Base-by-base conservation (phyloP, 768 basidiomycete species). In the Tephrocybe sp. region DNA sequence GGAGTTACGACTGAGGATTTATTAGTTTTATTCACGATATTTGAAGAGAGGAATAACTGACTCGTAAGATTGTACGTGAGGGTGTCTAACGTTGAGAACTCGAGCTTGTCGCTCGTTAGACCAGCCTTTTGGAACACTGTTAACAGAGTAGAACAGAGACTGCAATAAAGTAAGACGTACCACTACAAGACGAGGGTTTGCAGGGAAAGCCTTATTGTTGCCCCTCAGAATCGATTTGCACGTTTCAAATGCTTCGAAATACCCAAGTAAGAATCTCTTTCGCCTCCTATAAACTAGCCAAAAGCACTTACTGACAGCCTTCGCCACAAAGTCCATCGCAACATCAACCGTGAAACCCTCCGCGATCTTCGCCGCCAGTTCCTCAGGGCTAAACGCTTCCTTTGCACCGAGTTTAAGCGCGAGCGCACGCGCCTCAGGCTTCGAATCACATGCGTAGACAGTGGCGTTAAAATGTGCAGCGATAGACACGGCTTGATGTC, bases 21-120 rank as follows among this genome's bases (percentile, higher is more conserved):
- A n/a, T n/a, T n/a, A n/a, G 28, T 27, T 36, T 7, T 35, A 21
- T 28, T 36, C 6, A 13, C 25, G 19, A 6, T 16, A 26, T 9
- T 43, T 6, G 2, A 22, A 27, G 12, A 15, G 2, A 25, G 9
- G 15, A 16, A 11, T 8, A 8, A 37, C 42, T 27, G 13, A 50
- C 49, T 50, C 8, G 49, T 50, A 25, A 50, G 32, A 27, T 50
- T 50, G 42, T 50, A 50, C 8, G 49, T 34, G 27, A 50, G 49
- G 18, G 49, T 50, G 18, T 50, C 49, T 19, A 50, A 27, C 6
- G 49, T 50, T 16, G 49, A 44, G 32, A 50, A 50, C 26, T 50
- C 42, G 28, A 50, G 49, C 34, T 50, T 50, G 19, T 50, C 49
- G 49, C 24, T 50, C 15, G 49, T 44, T 36, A 50, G 9, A 9